A percentile compares a stretch with the other conserved stretches of the same genome.
Evolutionary conservation across 1,139 yeast species (phyloP).

Genomic region (Blastobotrys buckinghamii): DNA sequence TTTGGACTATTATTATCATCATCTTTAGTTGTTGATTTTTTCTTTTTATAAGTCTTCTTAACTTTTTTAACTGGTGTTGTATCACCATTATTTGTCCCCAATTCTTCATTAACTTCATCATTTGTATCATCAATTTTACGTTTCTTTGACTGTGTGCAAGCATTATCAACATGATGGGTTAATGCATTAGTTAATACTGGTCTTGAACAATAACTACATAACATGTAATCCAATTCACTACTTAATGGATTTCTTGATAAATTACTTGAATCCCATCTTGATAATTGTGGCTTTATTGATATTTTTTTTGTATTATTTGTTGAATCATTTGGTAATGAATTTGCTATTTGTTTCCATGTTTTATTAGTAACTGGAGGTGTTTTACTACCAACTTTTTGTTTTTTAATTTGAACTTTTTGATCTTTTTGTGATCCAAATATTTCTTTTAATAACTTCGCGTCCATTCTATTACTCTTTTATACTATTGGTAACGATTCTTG

Average conservation of each 20-base stretch:
- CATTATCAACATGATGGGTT: constrained; percentile 21
- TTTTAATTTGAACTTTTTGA: constrained; percentile 8
- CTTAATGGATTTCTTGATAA: constrained; percentile 27
- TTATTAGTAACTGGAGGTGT: neutral
- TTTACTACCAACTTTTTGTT: neutral
- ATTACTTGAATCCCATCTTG: constrained; percentile 25
- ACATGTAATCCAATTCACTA: constrained; percentile 25
- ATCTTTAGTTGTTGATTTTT: neutral
- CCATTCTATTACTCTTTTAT: neutral
- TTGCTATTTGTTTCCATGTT: constrained; percentile 9
- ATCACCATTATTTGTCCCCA: neutral
- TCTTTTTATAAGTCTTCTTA: constrained; percentile 9
- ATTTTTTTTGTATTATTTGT: neutral
- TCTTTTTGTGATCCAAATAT: constrained; percentile 8
- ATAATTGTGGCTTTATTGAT: constrained; percentile 17
- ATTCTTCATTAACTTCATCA: neutral
- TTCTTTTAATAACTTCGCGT: constrained; percentile 2
- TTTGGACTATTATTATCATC: neutral
- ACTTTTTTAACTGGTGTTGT: constrained; percentile 6
- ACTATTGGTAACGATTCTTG: neutral
- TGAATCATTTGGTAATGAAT: neutral
- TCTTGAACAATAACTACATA: constrained; percentile 31
- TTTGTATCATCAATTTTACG: constrained; percentile 9
- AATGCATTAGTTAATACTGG: constrained; percentile 27
- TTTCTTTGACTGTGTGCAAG: constrained; percentile 8